Evolutionary conservation across 192 early-diverging fungal genomes (phyloP), one percentile per base, ranked within the genome.

Genomic region (Podila epicladia): DNA sequence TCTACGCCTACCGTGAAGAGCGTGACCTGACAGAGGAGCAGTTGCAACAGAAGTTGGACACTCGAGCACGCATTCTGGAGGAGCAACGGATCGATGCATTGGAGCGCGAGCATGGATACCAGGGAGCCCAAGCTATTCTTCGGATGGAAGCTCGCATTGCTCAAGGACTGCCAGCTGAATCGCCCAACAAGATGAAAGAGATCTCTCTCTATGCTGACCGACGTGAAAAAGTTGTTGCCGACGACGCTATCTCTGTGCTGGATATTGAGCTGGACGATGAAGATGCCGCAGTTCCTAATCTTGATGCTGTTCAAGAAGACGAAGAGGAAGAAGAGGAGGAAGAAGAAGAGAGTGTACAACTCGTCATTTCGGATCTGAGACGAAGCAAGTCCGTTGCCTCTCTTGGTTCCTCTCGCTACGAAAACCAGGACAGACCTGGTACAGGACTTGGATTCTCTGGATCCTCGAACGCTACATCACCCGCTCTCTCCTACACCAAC

Each of bases 1-100:
- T 79, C 45, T 79, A 79, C 31, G 76, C 76, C 9, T 79, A 79
- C 62, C 69, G 76, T 31, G 76, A 79, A 17, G 76, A 79, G 19
- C 69, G 76, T 15, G 76, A 79, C 59, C 53, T 79, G 29, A 72
- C 76, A 2, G 70, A 62, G 26, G 76, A 72, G 29, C 51, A 71
- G 19, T 55, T 79, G 37, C 76, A 79, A 28, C 64, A 63, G 15
- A 79, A 79, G 32, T 41, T 79, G 31, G 61, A 68, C 2, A 67
- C 61, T 15, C 69, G 76, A 20, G 65, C 38, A 1, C 65, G 61
- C 20, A 53, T 64, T 13, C 45, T 72, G 65, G 76, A 79, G 50
- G 48, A 69, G 59, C 65, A 72, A 41, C 64, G 76, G 5, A 67
- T 72, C 9, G 76, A 50, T 19, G 76, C 69, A 26, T 45, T 79